Base-by-base conservation (phyloP, 768 basidiomycete species). In the Panaeolus cyanescens region DNA sequence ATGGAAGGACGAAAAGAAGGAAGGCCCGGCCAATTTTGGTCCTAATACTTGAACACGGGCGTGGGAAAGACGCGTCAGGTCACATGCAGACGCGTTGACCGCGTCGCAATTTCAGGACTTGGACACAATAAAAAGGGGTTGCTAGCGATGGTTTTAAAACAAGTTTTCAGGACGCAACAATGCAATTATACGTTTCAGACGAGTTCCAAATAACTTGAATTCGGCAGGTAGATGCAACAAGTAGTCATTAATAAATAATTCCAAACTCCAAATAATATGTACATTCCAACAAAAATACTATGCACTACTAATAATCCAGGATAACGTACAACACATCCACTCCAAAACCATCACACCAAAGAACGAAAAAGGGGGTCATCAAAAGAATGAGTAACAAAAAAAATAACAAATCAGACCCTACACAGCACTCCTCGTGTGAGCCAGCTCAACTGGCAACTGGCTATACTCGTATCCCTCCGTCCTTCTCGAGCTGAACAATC, bases 381-480 rank as follows among this genome's bases (percentile, higher is more conserved):
- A n/a, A 31, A 40, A 34, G n/a, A 40, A 15, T 17, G 17, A 31
- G 58, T 25, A 19, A 59, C 25, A 58, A 34, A 36, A 56, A 56
- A 28, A 50, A 56, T 22, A 61, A 31, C n/a, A 15, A 5, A 30
- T 59, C 31, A 30, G 37, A 45, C n/a, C 22, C 55, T 53, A 55
- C 33, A 64, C 65, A 30, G 60, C 59, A 54, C 65, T 61, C 58
- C 65, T 64, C 63, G 61, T 70, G 25, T 69, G 45, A 13, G 45
- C 75, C 85, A 91, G 79, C 69, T 93, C 92, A 20, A 92, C 81
- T 20, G 91, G 88, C 58, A 94, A 67, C 67, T 85, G 89, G 55
- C 81, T 84, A 67, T 94, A 94, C 5, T 89, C 89, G 55, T 74
- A 75, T 30, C 68, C 74, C 28, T 72, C 73, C 63, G 74, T 72